Evolutionary conservation across 345 rosid species (phyloP).

Genomic region (Nephelium lappaceum): DNA sequence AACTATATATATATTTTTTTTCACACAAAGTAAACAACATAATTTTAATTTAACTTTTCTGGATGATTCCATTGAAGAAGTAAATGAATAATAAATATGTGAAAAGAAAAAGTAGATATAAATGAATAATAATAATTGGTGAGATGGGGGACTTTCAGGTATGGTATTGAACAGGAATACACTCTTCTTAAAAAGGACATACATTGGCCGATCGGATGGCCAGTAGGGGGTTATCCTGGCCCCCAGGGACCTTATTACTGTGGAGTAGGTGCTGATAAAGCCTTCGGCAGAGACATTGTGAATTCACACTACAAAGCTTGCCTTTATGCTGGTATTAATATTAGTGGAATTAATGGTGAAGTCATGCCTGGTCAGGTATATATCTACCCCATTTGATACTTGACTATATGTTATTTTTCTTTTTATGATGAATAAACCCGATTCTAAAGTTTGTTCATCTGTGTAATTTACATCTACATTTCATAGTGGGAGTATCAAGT

Average conservation of each 20-base stretch:
- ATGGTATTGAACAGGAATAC: slow-evolving; percentile 83
- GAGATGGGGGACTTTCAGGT: slow-evolving; percentile 38
- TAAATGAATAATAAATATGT: no score
- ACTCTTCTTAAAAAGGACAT: slow-evolving; percentile 65
- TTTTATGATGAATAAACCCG: no score
- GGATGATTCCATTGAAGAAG: no score
- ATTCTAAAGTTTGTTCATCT: no score
- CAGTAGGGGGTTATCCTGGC: slow-evolving; percentile 74
- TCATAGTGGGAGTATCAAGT: slow-evolving; percentile 90
- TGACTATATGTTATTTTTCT: no score
- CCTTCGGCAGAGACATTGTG: slow-evolving; percentile 76
- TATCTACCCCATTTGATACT: no score
- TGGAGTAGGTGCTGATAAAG: slow-evolving; percentile 81
- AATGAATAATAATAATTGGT: no score
- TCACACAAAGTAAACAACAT: no score
- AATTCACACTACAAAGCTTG: slow-evolving; percentile 89
- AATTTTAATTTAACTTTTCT: no score
- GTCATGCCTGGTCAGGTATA: slow-evolving; percentile 85
- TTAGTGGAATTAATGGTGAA: slow-evolving; percentile 84
- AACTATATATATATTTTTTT: no score
- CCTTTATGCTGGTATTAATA: slow-evolving; percentile 71
- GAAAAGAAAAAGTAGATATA: no score
- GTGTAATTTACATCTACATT: no score
- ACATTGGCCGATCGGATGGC: slow-evolving; percentile 81
- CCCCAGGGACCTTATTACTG: slow-evolving; percentile 96